Conservation (phyloP, 2,329 filamentous ascomycete species). For the Mycogone perniciosa region DNA sequence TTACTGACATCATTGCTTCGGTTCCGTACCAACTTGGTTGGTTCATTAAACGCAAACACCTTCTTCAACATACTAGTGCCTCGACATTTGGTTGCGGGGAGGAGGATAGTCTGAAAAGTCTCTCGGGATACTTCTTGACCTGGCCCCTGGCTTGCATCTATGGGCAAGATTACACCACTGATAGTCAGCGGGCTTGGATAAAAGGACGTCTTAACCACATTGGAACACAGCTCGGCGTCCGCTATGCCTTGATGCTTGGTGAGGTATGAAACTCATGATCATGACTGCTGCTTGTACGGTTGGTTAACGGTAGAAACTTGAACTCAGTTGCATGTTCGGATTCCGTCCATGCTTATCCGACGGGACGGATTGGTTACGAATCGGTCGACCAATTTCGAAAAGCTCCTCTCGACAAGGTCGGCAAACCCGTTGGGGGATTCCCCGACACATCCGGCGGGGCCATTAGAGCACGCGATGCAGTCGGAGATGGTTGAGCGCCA, state of each 20-base stretch:
- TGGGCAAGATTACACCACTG: constrained; percentile 53
- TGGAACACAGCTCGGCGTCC: constrained; percentile 49
- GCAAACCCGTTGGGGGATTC: neutral
- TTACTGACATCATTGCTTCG: constrained; percentile 53
- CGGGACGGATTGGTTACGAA: constrained; percentile 43
- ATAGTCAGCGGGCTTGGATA: constrained; percentile 51
- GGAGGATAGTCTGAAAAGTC: constrained; percentile 44
- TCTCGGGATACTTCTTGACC: constrained; percentile 53
- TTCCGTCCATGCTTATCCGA: constrained; percentile 57
- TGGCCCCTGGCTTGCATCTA: constrained; percentile 52
- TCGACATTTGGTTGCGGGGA: constrained; percentile 44
- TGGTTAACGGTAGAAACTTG: neutral
- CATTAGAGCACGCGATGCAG: constrained; percentile 37
- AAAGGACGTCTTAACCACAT: constrained; percentile 49
- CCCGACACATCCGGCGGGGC: constrained; percentile 30
- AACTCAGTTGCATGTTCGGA: constrained; percentile 47
- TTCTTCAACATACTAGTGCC: constrained; percentile 34
- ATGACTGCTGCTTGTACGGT: neutral
- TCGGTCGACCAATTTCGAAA: constrained; percentile 36
- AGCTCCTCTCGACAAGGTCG: constrained; percentile 36
- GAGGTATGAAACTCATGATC: constrained; percentile 36
- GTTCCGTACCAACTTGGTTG: constrained; percentile 58
- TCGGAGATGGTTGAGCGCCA: constrained; percentile 38
- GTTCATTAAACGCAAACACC: constrained; percentile 41
- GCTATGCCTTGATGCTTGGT: constrained; percentile 50